Evolutionary conservation across 352 stramenopile species (phyloP).

Genomic region (Phytophthora uliginosa): DNA sequence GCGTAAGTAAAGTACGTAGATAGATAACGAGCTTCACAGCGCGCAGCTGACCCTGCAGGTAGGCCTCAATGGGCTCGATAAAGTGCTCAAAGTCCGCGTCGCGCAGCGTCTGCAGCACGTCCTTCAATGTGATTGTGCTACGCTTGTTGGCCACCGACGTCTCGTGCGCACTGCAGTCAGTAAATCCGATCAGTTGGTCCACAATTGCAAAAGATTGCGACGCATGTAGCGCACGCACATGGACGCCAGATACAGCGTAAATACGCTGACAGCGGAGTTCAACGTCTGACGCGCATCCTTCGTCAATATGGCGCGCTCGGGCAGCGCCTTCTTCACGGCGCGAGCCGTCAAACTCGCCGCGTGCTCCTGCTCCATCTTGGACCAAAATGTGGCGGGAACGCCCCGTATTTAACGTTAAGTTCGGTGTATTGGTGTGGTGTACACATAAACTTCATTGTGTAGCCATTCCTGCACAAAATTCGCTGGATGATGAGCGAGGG

Average conservation of each 20-base stretch:
- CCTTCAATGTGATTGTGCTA: slow-evolving; percentile 79
- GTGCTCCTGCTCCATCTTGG: slow-evolving; percentile 81
- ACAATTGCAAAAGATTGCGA: background rate
- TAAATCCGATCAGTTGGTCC: background rate
- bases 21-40: background rate
- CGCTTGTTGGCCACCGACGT: slow-evolving; percentile 75
- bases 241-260: slow-evolving; percentile 80
- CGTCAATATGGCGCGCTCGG: slow-evolving; percentile 72
- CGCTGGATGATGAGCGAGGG: slow-evolving; percentile 23
- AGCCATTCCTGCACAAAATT: slow-evolving; percentile 4
- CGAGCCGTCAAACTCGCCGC: slow-evolving; percentile 71
- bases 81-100: slow-evolving; percentile 89
- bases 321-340: slow-evolving; percentile 75
- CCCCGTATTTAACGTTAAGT: background rate
- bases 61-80: slow-evolving; percentile 72
- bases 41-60: slow-evolving; percentile 61
- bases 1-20: background rate
- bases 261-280: slow-evolving; percentile 82
- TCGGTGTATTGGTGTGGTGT: background rate
- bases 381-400: background rate
- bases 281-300: slow-evolving; percentile 75
- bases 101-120: slow-evolving; percentile 75
- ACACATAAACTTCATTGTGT: background rate
- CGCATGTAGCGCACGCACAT: slow-evolving; percentile 48
- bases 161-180: slow-evolving; percentile 67